Base-by-base conservation (phyloP, 2,329 filamentous ascomycete species). In the Scopulariopsis brevicaulis region DNA sequence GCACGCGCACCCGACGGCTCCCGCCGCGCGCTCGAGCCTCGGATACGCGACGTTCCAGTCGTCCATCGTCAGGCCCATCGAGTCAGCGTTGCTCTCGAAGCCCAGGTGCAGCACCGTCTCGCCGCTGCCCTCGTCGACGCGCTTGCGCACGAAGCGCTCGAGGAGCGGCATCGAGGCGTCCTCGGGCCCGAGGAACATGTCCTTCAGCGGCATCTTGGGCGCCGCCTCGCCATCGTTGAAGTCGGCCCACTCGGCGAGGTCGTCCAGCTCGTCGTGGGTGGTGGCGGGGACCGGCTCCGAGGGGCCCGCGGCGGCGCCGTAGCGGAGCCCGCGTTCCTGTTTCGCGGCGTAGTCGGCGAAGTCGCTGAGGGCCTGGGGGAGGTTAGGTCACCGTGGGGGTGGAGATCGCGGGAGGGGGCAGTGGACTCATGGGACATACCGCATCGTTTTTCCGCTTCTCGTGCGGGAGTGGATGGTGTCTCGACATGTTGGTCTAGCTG, bases 291-390 rank as follows among this genome's bases (percentile, higher is more conserved):
- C 43, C 56, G 63, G 56, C 46, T 50, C 46, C 24, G 69, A 65
- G 11, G 69, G 63, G 14, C 68, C 66, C 18, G 63, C 62, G 66
- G 59, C 56, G 3, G 66, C 58, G 18, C 56, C 56, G 40, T 83
- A 85, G 59, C 88, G 85, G 55, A 86, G 73, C 15, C 85, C 85
- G 71, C 97, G 94, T 22, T 58, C 56, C 70, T 97, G 92, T 70
- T 91, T 88, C 71, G 97, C 91, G 63, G 96, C 94, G 67, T 96
- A 97, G 67, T 99, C 94, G 71, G 92, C 91, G 70, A 99, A 99
- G 66, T 97, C 94, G 75, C 89, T 94, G 58, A 99, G 80, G 14
- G 93, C 92, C 80, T 81, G 55, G 40, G 15, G 54, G 34, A 10
- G 14, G 56, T 40, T 53, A 40, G 20, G 28, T n/a, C 24, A 20